phyloP scores from a whole-genome alignment of 2,329 filamentous ascomycete species.

The Aspergillus hiratsukae region DNA sequence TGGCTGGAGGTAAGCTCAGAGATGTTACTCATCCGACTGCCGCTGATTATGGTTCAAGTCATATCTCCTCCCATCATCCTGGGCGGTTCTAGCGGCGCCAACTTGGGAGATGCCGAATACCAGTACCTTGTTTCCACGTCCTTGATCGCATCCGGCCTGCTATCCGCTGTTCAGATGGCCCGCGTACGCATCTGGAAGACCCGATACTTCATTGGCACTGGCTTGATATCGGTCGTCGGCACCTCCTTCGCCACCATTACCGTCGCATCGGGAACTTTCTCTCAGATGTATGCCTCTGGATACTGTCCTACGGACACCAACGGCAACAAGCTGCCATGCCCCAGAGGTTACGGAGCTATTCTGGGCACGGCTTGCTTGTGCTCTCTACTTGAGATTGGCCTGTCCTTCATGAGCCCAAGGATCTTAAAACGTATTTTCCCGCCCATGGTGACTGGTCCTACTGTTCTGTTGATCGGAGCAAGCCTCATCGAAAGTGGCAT shows the following conservation, averaged over 20 bases:
- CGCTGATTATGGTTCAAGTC: constrained; percentile 34
- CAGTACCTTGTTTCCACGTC: constrained; percentile 66
- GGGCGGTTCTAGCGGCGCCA: constrained; percentile 51
- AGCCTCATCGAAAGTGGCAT: constrained; percentile 60
- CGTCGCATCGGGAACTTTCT: constrained; percentile 58
- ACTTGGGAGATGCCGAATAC: constrained; percentile 51
- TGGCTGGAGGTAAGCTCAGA: constrained; percentile 43
- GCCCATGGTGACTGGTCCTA: constrained; percentile 64
- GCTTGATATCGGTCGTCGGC: constrained; percentile 63
- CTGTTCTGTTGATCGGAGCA: constrained; percentile 63
- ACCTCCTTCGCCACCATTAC: constrained; percentile 65
- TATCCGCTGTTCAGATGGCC: constrained; percentile 63
- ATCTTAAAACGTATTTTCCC: constrained; percentile 61
- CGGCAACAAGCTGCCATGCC: constrained; percentile 58
- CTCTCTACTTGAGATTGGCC: constrained; percentile 54
- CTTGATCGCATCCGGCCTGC: constrained; percentile 62
- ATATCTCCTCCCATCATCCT: constrained; percentile 64
- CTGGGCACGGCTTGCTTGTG: constrained; percentile 53
- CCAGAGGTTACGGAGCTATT: constrained; percentile 62
- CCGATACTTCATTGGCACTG: constrained; percentile 61
- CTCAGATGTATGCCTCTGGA: constrained; percentile 61
- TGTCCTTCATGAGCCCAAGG: constrained; percentile 61
- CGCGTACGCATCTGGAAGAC: constrained; percentile 60
- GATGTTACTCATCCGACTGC: neutral
- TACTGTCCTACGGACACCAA: constrained; percentile 56